Evolutionary conservation across 192 early-diverging fungal genomes (phyloP).

Genomic region (Entomortierella beljakovae): DNA sequence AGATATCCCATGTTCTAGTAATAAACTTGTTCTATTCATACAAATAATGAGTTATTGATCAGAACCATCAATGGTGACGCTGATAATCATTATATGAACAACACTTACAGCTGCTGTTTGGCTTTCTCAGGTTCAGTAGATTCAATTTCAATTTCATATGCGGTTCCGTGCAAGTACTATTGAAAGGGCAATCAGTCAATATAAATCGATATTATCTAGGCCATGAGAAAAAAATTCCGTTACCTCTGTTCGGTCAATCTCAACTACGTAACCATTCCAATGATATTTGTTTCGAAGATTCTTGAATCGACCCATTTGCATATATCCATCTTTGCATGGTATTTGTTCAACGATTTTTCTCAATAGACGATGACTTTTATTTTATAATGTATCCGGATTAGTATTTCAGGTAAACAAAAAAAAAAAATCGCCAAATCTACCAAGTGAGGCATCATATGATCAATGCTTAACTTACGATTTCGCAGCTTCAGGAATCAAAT

Average conservation of each 20-base stretch:
- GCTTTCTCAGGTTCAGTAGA: conserved; percentile 38
- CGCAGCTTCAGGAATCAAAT: conserved; percentile 26
- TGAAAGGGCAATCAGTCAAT: background rate
- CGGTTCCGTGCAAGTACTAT: conserved; percentile 46
- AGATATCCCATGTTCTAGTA: conserved; percentile 28
- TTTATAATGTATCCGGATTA: too few relatives aligned
- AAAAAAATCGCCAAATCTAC: too few relatives aligned
- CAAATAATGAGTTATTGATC: too few relatives aligned
- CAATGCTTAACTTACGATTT: conserved; percentile 18
- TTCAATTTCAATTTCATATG: conserved; percentile 47
- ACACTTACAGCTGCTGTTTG: conserved; percentile 27
- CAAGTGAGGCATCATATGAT: too few relatives aligned
- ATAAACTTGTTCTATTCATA: conserved; percentile 16
- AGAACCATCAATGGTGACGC: too few relatives aligned
- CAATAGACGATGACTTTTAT: conserved; percentile 33
- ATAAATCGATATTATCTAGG: background rate
- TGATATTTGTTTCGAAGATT: conserved; percentile 41
- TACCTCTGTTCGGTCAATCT: conserved; percentile 46
- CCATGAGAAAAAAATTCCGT: background rate
- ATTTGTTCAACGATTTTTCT: conserved; percentile 44
- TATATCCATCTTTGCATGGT: conserved; percentile 32
- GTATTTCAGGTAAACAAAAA: too few relatives aligned
- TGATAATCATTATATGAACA: too few relatives aligned
- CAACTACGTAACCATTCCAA: conserved; percentile 37
- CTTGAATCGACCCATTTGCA: conserved; percentile 43